A percentile compares a stretch with the other conserved stretches of the same genome.
Evolutionary conservation across 805 yeast genomes (phyloP).

Genomic region (fission yeast (Schizosaccharomyces pombe)): DNA sequence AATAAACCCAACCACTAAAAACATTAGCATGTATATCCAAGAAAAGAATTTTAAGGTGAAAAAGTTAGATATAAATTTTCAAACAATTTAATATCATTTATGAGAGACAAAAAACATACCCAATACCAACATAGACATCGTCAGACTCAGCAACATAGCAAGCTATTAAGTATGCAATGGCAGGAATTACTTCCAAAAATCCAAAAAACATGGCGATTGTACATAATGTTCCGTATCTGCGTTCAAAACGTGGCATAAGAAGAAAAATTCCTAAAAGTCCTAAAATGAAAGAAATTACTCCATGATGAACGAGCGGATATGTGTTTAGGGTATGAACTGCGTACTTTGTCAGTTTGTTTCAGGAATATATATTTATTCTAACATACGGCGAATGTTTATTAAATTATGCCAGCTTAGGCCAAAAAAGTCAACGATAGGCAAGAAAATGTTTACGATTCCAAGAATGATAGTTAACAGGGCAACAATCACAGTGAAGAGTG

Average conservation of each 20-base stretch:
- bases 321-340: constrained; percentile 13
- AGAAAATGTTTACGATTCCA: not conserved
- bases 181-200: constrained; percentile 2
- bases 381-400: not conserved
- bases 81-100: too few species aligned
- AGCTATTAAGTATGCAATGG: not conserved
- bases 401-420: not conserved
- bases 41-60: too few species aligned
- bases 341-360: constrained; percentile 49
- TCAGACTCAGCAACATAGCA: constrained; percentile 4
- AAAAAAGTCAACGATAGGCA: not conserved
- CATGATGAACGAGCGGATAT: constrained; percentile 10
- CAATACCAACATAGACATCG: constrained; percentile 8
- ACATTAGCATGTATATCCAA: too few species aligned
- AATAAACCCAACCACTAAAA: not conserved
- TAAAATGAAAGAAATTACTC: constrained; percentile 8
- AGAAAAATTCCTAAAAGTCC: constrained; percentile 9
- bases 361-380: not conserved
- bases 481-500: not conserved
- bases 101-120: too few species aligned
- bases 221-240: constrained; percentile 10
- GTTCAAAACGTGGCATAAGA: constrained; percentile 10
- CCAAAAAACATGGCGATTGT: constrained; percentile 9
- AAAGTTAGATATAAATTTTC: too few species aligned
- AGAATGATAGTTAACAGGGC: not conserved